Percentiles rank a stretch among this genome's conserved stretches.
These are phyloP conservation scores for Mrakia frigida DNA, from an alignment of 768 basidiomycete genomes.

Conservation along the genomic window DNA sequence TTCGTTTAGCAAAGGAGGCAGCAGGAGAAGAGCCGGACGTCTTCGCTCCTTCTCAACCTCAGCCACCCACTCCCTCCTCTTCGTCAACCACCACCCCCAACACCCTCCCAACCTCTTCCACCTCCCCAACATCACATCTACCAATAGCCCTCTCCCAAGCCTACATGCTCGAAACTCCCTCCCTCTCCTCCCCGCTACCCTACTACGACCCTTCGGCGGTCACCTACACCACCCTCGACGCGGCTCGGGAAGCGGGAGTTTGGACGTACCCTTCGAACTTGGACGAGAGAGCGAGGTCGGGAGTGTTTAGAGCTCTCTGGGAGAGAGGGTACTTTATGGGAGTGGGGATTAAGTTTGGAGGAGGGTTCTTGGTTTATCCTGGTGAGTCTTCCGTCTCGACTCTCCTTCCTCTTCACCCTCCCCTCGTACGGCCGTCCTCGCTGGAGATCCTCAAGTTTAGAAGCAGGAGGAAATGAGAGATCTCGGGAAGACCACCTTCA, in stretches of 20 bases:
- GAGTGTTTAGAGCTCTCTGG: constrained; percentile 74
- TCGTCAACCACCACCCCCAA: constrained; percentile 28
- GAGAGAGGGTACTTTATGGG: constrained; percentile 82
- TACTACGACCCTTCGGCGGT: constrained; percentile 58
- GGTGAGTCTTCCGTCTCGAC: constrained; percentile 55
- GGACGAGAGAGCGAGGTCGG: constrained; percentile 67
- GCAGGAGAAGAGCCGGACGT: constrained; percentile 30
- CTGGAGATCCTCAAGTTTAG: too few species aligned
- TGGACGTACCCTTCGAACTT: constrained; percentile 69
- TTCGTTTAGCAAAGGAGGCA: neutral
- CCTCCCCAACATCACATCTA: constrained; percentile 13
- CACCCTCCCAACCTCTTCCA: constrained; percentile 33
- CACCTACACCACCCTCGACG: constrained; percentile 55
- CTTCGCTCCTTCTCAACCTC: constrained; percentile 23
- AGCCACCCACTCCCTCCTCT: neutral
- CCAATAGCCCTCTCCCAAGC: constrained; percentile 33
- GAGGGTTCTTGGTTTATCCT: constrained; percentile 93
- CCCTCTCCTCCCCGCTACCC: constrained; percentile 56
- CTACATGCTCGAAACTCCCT: constrained; percentile 49
- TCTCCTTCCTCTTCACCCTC: too few species aligned
- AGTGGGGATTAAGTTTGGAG: constrained; percentile 86
- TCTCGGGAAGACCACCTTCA: too few species aligned
- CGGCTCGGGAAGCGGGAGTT: constrained; percentile 62
- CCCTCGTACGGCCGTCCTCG: too few species aligned
- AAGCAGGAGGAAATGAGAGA: too few species aligned